These are phyloP conservation scores for Trametes meyenii DNA, from an alignment of 768 basidiomycete genomes.

Conservation along the genomic window DNA sequence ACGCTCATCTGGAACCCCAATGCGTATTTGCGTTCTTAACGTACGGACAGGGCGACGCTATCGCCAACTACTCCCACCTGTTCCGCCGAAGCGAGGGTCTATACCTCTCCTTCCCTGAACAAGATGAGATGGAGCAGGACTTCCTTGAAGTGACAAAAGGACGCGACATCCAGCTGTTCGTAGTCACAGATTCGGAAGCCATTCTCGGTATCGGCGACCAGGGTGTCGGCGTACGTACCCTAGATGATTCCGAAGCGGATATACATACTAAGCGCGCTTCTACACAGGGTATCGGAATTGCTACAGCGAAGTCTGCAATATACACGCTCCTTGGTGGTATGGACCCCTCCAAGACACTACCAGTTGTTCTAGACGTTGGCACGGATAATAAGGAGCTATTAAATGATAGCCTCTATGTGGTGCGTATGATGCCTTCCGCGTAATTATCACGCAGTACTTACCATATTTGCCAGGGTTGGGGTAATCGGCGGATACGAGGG, in stretches of 20 bases:
- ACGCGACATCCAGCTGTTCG: constrained; percentile 72
- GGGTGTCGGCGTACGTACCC: constrained; percentile 62
- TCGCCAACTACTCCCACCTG: constrained; percentile 81
- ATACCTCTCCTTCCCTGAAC: constrained; percentile 63
- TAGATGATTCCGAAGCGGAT: not conserved
- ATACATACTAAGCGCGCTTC: not conserved
- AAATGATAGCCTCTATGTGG: constrained; percentile 67
- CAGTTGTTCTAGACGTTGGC: constrained; percentile 74
- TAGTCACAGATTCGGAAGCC: constrained; percentile 84
- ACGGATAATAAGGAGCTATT: constrained; percentile 70
- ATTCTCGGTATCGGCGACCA: constrained; percentile 80
- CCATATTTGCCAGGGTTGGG: constrained; percentile 63
- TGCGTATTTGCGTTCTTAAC: not conserved
- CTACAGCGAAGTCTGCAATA: constrained; percentile 76
- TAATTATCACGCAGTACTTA: not conserved
- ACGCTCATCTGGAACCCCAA: constrained; percentile 20
- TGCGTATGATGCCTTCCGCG: constrained; percentile 28
- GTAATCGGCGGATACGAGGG: constrained; percentile 67
- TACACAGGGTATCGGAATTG: constrained; percentile 54
- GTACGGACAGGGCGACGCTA: constrained; percentile 67
- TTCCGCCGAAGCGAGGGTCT: constrained; percentile 81
- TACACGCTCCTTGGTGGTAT: constrained; percentile 73
- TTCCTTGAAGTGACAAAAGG: constrained; percentile 69
- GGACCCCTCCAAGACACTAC: constrained; percentile 58
- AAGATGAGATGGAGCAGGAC: constrained; percentile 73